Percentiles rank a stretch among this genome's conserved stretches.
phyloP scores from a whole-genome alignment of 1,139 yeast species.

The Scheffersomyces quercinus region DNA sequence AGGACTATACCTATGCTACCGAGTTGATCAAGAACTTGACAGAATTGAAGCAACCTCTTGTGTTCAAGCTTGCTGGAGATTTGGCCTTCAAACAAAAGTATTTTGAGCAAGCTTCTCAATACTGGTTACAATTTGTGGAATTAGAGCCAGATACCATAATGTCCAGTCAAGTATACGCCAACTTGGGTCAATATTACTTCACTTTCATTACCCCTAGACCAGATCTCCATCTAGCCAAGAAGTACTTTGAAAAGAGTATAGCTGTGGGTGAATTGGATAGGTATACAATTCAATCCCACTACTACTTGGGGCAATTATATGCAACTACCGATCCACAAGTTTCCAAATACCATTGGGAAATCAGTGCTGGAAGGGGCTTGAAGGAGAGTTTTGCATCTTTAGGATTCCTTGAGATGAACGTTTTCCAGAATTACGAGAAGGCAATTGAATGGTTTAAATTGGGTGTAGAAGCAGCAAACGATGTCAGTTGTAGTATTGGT shows the following conservation, averaged over 20 bases:
- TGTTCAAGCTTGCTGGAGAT: conserved; percentile 75
- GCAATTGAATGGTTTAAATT: conserved; percentile 84
- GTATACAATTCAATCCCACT: conserved; percentile 68
- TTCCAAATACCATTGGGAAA: conserved; percentile 70
- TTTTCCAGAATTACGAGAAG: conserved; percentile 52
- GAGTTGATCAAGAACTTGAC: conserved; percentile 62
- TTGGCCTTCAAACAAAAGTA: conserved; percentile 52
- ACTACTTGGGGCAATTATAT: conserved; percentile 70
- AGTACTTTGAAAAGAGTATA: conserved; percentile 62
- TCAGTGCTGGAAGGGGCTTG: conserved; percentile 75
- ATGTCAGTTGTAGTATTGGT: conserved; percentile 70
- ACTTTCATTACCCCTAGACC: conserved; percentile 40
- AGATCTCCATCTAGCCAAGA: conserved; percentile 52
- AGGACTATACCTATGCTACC: conserved; percentile 65
- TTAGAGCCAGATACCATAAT: conserved; percentile 55
- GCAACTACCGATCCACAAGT: conserved; percentile 55
- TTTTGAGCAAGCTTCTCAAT: conserved; percentile 52
- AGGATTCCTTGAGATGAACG: conserved; percentile 76
- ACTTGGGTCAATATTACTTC: conserved; percentile 66
- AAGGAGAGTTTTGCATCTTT: conserved; percentile 72
- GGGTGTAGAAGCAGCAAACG: conserved; percentile 65
- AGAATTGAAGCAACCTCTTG: conserved; percentile 63
- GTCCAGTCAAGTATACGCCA: conserved; percentile 74
- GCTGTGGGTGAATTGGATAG: conserved; percentile 56
- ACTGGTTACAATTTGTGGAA: conserved; percentile 61